Evolutionary conservation across 2,329 filamentous ascomycete genomes (phyloP).

Genomic region (Lasiodiplodia theobromae): DNA sequence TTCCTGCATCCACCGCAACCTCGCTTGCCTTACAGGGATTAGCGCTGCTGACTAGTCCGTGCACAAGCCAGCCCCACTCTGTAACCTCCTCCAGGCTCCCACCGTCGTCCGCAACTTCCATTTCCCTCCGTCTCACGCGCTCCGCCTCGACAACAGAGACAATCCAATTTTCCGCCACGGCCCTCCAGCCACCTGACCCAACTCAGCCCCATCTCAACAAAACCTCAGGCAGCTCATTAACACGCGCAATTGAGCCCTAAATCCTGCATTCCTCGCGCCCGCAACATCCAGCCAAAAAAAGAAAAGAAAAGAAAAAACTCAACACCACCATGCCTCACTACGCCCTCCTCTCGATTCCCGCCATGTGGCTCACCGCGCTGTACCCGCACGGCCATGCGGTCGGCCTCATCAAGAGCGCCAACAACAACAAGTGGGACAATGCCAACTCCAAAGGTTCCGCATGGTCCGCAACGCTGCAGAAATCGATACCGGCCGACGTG

Average conservation of each 20-base stretch:
- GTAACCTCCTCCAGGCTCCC: background rate
- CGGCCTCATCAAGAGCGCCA: slow-evolving; percentile 45
- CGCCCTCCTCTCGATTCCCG: slow-evolving; percentile 53
- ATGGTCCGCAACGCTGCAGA: slow-evolving; percentile 44
- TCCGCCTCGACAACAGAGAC: no score
- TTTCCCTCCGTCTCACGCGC: background rate
- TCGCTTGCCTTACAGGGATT: background rate
- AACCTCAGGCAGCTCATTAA: background rate
- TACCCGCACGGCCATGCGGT: slow-evolving; percentile 51
- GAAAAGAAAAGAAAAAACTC: background rate
- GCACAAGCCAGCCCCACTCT: background rate
- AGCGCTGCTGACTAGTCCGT: slow-evolving; percentile 5
- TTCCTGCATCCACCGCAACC: background rate
- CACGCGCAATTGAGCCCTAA: background rate
- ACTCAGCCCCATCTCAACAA: background rate
- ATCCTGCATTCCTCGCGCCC: background rate
- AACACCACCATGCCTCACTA: slow-evolving; percentile 40
- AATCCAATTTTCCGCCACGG: background rate
- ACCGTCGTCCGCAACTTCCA: background rate
- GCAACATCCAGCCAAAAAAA: background rate
- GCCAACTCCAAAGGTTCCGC: slow-evolving; percentile 49
- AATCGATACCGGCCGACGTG: slow-evolving; percentile 44
- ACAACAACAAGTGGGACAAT: slow-evolving; percentile 50
- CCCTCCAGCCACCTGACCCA: no score
- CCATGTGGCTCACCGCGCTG: slow-evolving; percentile 52